phyloP scores from a whole-genome alignment of 805 yeast genomes.

The Sugiyamaella floridensis region DNA sequence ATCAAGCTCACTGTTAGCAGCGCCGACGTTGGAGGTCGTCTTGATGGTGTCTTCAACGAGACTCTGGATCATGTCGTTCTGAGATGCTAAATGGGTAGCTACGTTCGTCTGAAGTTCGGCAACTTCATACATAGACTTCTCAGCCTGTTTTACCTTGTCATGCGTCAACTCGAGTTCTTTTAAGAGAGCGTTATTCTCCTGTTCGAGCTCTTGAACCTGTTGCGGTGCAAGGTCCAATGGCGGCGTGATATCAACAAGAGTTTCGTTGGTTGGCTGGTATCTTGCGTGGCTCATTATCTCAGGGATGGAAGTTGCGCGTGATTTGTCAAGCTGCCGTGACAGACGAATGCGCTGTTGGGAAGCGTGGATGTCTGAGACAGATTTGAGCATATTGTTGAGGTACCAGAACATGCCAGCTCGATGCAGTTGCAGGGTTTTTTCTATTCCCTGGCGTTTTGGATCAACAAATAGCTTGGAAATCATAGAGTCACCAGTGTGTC shows the following conservation, averaged over 20 bases:
- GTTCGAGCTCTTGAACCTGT: constrained; percentile 27
- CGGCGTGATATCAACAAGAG: neutral
- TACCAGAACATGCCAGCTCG: constrained; percentile 33
- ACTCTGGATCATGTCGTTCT: constrained; percentile 59
- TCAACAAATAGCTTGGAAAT: constrained; percentile 20
- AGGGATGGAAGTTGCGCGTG: constrained; percentile 16
- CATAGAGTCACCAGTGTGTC: neutral
- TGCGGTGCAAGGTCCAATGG: constrained; percentile 10
- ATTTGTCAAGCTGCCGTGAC: constrained; percentile 24
- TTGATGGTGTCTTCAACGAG: constrained; percentile 62
- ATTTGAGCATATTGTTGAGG: constrained; percentile 28
- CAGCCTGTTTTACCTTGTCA: constrained; percentile 34
- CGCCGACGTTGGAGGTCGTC: constrained; percentile 53
- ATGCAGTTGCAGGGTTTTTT: constrained; percentile 27
- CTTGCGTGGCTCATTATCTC: neutral
- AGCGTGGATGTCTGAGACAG: constrained; percentile 28
- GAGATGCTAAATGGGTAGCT: constrained; percentile 62
- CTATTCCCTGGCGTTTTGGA: constrained; percentile 22
- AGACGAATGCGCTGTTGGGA: constrained; percentile 32
- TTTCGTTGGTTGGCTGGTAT: neutral
- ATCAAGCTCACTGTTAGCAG: constrained; percentile 65
- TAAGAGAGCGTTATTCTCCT: constrained; percentile 32
- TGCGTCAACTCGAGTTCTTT: constrained; percentile 32
- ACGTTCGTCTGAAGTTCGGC: constrained; percentile 69
- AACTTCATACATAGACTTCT: constrained; percentile 47